These are phyloP conservation scores for Kluyveromyces sp. DNA, from an alignment of 1,139 yeast species.

Conservation along the genomic window DNA sequence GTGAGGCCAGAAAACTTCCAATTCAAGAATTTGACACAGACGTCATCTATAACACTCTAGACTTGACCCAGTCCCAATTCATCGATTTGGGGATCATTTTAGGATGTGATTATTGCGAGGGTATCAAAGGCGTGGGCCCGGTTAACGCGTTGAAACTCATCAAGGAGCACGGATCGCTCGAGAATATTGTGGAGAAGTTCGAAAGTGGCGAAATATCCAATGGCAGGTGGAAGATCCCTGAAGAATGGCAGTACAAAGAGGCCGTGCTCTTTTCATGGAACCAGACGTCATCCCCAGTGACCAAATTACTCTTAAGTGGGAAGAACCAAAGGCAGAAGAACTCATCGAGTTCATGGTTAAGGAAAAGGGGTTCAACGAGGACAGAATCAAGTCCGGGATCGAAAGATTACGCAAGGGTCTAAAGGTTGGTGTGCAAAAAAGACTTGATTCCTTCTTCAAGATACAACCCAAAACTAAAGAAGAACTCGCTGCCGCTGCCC, in stretches of 20 bases:
- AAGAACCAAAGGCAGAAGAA: conserved; percentile 34
- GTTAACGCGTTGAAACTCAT: conserved; percentile 85
- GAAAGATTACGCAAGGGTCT: conserved; percentile 76
- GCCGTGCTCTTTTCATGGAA: conserved; percentile 75
- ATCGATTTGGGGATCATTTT: conserved; percentile 85
- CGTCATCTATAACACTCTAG: conserved; percentile 69
- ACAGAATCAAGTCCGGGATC: conserved; percentile 81
- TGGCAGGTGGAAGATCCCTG: conserved; percentile 77
- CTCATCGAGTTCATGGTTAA: conserved; percentile 32
- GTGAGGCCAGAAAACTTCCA: conserved; percentile 90
- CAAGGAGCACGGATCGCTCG: conserved; percentile 76
- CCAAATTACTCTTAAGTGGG: conserved; percentile 63
- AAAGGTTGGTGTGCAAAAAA: conserved; percentile 81
- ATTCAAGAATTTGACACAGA: conserved; percentile 73
- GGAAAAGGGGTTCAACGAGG: conserved; percentile 76
- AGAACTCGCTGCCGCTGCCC: conserved; percentile 33
- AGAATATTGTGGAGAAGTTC: conserved; percentile 62
- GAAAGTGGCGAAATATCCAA: conserved; percentile 46
- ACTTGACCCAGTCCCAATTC: conserved; percentile 62
- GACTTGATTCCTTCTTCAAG: conserved; percentile 85
- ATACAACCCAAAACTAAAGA: conserved; percentile 51
- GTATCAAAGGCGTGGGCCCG: conserved; percentile 92
- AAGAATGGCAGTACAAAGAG: conserved; percentile 87
- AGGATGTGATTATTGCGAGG: conserved; percentile 96
- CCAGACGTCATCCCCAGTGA: conserved; percentile 69